phyloP scores from a whole-genome alignment of 805 yeast genomes.

The Candida alai region DNA sequence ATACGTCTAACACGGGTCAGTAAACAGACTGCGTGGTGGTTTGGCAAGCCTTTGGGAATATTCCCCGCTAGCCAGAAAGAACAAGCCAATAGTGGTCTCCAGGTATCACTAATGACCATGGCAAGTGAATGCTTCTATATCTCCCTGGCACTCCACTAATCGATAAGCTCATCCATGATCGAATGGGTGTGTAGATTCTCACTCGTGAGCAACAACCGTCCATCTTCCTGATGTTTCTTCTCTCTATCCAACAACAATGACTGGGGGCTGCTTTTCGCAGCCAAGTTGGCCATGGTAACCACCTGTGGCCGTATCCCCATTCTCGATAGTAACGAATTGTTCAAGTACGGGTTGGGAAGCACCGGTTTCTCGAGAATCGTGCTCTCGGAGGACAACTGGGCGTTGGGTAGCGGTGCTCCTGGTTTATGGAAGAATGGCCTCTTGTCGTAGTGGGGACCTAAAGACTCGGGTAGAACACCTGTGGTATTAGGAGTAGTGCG shows the following conservation, averaged over 20 bases:
- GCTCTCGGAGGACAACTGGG: slow-evolving; percentile 33
- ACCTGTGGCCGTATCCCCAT: slow-evolving; percentile 42
- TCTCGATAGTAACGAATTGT: slow-evolving; percentile 32
- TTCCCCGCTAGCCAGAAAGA: too few species aligned
- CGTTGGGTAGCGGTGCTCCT: slow-evolving; percentile 27
- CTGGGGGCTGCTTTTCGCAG: slow-evolving; percentile 6
- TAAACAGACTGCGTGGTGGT: too few species aligned
- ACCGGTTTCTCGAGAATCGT: slow-evolving; percentile 18
- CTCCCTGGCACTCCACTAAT: too few species aligned
- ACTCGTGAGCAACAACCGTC: slow-evolving; percentile 23
- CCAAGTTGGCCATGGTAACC: slow-evolving; percentile 21
- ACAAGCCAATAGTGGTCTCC: too few species aligned
- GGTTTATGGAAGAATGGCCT: slow-evolving; percentile 21
- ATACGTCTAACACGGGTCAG: too few species aligned
- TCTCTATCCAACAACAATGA: slow-evolving; percentile 6
- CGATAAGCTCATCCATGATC: too few species aligned
- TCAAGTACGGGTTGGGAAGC: slow-evolving; percentile 31
- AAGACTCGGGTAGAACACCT: neutral
- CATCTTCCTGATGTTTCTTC: slow-evolving; percentile 17
- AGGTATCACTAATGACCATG: too few species aligned
- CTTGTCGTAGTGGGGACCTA: too few species aligned
- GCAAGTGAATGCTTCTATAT: too few species aligned
- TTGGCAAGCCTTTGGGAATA: too few species aligned
- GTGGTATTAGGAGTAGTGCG: neutral
- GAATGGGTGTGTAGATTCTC: slow-evolving; percentile 27